A percentile compares a stretch with the other conserved stretches of the same genome.
Conservation (phyloP, 495 filamentous ascomycete genomes). For the Neurospora sp. region DNA sequence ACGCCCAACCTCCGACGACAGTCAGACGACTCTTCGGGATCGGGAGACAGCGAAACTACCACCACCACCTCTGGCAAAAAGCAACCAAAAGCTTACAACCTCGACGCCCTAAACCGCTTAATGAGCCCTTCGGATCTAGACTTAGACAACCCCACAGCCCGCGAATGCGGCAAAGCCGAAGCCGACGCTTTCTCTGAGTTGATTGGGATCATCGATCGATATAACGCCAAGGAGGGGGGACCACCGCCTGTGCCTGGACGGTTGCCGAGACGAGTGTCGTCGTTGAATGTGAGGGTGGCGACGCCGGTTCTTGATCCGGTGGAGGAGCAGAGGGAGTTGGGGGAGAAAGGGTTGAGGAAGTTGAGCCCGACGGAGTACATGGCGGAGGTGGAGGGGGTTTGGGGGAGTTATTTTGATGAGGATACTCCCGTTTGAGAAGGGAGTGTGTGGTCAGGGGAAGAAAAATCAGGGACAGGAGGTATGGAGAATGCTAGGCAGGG, state of each 20-base stretch:
- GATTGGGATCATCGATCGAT: neutral
- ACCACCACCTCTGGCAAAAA: neutral
- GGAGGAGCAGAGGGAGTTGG: neutral
- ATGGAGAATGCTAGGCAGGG: neutral
- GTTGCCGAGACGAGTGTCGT: neutral
- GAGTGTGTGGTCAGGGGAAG: neutral
- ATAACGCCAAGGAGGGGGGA: neutral
- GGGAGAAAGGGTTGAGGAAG: neutral
- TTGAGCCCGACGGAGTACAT: neutral
- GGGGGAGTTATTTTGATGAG: neutral
- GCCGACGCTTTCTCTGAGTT: neutral
- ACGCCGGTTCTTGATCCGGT: neutral
- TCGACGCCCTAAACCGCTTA: neutral
- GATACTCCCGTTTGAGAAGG: neutral
- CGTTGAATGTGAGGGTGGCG: neutral
- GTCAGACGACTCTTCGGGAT: neutral
- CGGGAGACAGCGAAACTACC: neutral
- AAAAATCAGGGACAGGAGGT: neutral
- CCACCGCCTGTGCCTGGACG: neutral
- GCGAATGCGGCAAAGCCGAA: neutral
- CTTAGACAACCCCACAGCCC: neutral
- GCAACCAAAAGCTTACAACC: neutral
- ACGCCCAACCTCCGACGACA: neutral
- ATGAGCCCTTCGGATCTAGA: neutral
- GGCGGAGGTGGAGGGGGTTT: neutral